Evolutionary conservation across 805 yeast species (phyloP), one percentile per base, ranked within the genome.

Genomic region (Yamadazyma tumulicola): DNA sequence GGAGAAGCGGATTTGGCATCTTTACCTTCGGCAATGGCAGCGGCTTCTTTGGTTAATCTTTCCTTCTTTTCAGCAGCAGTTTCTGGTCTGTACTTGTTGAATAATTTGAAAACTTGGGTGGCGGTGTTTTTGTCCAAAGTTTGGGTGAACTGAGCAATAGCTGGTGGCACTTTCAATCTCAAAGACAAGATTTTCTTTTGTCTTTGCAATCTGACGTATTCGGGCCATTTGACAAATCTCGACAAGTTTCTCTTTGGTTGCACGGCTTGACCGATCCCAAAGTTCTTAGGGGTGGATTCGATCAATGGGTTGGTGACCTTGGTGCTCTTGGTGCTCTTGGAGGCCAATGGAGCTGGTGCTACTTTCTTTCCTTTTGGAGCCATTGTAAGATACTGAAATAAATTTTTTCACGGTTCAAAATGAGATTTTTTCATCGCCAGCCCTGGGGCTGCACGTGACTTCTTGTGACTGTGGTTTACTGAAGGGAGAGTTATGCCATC

Each of bases 41-140:
- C 96, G 52, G 98, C 96, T 78, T 93, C 97, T 77, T 85, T 86
- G 74, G 93, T 83, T 64, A 91, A 82, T 79, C 98, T 88, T 78
- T 87, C 96, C 82, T 88, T 88, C 95, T 91, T 91, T 79, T 93
- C 96, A 65, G 88, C 83, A 62, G 81, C 62, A 51, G 96, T 85
- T 80, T 91, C 98, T 65, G 98, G 97, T 77, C 95, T 83, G 87
- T 91, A 91, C 79, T 93, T 91, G 94, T 88, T 88, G 77, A 91
- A 82, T 61, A 91, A 81, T 80, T 89, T 89, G 82, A 91, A 85
- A 57, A 95, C 77, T 74, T 85, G 94, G 59, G 96, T 75, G 61
- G 98, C 97, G 54, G 97, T 85, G 88, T 91, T 91, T 85, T 89
- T 89, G 85, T 91, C 98, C 70, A 91, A 79, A 61, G 88, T 82